Evolutionary conservation across 2,329 filamentous ascomycete genomes (phyloP), one percentile per base, ranked within the genome.

Genomic region (Didymella keratinophila): DNA sequence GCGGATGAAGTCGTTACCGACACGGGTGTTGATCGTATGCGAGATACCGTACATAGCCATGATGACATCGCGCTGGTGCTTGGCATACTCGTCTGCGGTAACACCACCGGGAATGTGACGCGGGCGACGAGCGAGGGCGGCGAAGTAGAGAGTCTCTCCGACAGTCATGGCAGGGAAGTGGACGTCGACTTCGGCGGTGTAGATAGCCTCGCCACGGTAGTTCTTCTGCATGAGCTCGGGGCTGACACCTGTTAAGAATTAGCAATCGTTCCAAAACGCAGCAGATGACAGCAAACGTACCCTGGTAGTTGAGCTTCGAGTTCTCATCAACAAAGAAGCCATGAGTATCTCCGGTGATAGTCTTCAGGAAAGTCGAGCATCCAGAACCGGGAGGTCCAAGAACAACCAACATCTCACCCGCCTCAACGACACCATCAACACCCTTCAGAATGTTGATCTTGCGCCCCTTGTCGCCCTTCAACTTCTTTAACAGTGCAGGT

Each of bases 281-380:
- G 5, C 18, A 18, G 10, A 25, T 5, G 18, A 1, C 2, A 8
- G 27, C 3, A 6, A 43, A 56, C 69, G 52, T 75, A 82, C 87
- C 89, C 75, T 95, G 89, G 71, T 96, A 96, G 78, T 96, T 94
- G 72, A 96, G 87, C 62, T 91, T 87, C 0, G 90, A 88, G 11
- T 81, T 79, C 3, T 89, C 79, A 46, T 92, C 89, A 14, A 95
- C 82, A 66, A 84, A 87, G 67, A 96, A 88, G 50, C 92, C 92
- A 66, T 93, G 89, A 21, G 89, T 91, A 77, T 96, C 91, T 60
- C 92, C 92, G 3, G 91, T 86, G 65, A 96, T 86, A 0, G 91
- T 91, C 80, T 96, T 96, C 57, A 96, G 81, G 63, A 96, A 88
- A 2, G 92, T 96, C 16, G 90, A 92, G 76, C 92, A 96, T 52